Evolutionary conservation across 331 rosid species (phyloP).

Genomic region (Cydonia oblonga): DNA sequence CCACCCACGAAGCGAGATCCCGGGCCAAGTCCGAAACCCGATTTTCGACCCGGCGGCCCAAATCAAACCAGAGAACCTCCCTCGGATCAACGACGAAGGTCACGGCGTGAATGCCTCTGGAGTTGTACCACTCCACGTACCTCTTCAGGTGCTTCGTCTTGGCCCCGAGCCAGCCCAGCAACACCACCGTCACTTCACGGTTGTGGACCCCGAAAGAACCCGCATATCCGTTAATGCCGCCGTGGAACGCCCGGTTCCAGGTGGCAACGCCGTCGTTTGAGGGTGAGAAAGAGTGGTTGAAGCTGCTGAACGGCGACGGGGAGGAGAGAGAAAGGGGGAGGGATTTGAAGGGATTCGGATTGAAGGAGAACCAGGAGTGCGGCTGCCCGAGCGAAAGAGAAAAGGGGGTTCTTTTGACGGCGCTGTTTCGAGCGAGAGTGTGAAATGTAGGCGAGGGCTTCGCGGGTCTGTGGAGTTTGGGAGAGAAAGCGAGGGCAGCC

Average conservation of each 20-base stretch:
- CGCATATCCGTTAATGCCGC: not conserved
- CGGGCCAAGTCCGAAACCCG: slow-evolving; percentile 33
- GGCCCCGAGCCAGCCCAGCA: slow-evolving; percentile 87
- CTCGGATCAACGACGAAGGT: slow-evolving; percentile 54
- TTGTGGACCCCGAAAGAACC: slow-evolving; percentile 13
- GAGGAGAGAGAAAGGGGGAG: slow-evolving; percentile 30
- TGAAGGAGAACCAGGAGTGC: not conserved
- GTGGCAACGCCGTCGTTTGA: slow-evolving; percentile 15
- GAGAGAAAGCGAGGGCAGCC: not conserved
- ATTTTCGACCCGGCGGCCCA: slow-evolving; percentile 41
- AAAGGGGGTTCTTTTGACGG: not conserved
- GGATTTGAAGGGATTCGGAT: slow-evolving; percentile 21
- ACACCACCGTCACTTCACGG: slow-evolving; percentile 42
- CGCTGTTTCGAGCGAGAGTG: slow-evolving; percentile 2
- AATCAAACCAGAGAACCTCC: slow-evolving; percentile 45
- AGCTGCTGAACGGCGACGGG: slow-evolving; percentile 3
- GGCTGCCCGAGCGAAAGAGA: slow-evolving; percentile 15
- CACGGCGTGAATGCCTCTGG: slow-evolving; percentile 57
- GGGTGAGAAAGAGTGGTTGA: slow-evolving; percentile 10
- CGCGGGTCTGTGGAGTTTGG: not conserved
- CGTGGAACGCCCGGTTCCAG: slow-evolving; percentile 41
- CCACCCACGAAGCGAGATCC: slow-evolving; percentile 53
- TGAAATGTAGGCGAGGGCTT: not conserved
- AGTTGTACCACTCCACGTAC: slow-evolving; percentile 80
- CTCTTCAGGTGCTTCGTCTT: slow-evolving; percentile 58